Conservation (phyloP, 2,329 filamentous ascomycete species). For the Trichoderma atroviride region DNA sequence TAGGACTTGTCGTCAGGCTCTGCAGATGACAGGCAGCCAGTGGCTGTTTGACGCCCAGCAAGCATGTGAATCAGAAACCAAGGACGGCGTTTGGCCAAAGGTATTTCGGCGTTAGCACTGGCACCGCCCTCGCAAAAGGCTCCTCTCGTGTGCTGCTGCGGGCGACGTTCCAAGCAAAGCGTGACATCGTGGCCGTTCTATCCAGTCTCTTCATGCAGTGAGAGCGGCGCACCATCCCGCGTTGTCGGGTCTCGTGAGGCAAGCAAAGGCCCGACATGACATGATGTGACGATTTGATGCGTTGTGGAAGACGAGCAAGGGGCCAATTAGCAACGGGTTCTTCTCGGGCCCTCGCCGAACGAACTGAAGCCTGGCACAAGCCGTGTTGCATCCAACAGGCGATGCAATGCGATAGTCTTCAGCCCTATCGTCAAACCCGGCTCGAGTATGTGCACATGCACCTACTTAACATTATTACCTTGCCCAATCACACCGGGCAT, state of each 20-base stretch:
- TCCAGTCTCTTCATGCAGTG: not conserved
- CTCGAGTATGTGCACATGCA: not conserved
- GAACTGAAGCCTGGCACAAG: not conserved
- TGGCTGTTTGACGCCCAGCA: not conserved
- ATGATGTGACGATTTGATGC: not conserved
- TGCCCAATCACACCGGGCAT: not conserved
- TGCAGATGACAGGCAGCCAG: not conserved
- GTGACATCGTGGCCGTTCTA: not conserved
- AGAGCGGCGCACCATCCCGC: not conserved
- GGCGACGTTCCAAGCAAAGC: not conserved
- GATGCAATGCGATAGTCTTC: not conserved
- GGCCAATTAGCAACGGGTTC: not conserved
- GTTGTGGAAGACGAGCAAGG: not conserved
- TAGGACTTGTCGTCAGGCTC: not conserved
- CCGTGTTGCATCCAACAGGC: not conserved
- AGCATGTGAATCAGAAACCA: not conserved
- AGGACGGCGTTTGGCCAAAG: not conserved
- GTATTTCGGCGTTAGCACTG: not conserved
- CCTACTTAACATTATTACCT: too few species aligned
- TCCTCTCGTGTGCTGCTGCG: not conserved
- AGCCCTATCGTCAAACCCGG: not conserved
- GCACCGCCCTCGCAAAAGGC: not conserved
- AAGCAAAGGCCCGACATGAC: not conserved
- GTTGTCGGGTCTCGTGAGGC: not conserved
- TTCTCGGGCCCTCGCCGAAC: not conserved